Conservation (phyloP, 2,329 filamentous ascomycete species). For the Calonectria pteridis region DNA sequence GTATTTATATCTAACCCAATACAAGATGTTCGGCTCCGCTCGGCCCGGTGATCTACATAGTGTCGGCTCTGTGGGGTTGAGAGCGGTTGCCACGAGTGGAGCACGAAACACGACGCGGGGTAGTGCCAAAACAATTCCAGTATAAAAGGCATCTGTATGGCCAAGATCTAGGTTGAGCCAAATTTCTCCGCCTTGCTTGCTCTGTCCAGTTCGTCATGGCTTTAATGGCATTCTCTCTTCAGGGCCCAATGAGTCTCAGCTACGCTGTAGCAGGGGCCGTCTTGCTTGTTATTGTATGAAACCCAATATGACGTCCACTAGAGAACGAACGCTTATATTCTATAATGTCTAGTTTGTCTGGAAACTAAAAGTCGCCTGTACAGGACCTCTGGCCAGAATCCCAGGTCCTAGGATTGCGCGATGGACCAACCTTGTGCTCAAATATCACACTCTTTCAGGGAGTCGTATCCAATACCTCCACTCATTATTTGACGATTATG, state of each 20-base stretch:
- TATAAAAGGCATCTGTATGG: background rate
- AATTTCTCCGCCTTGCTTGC: background rate
- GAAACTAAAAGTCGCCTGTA: background rate
- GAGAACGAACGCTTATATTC: background rate
- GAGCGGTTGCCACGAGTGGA: background rate
- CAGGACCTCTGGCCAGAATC: background rate
- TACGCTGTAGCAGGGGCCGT: background rate
- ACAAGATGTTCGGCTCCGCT: background rate
- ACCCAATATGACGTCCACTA: background rate
- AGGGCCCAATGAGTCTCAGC: background rate
- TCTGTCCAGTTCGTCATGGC: background rate
- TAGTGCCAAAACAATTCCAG: background rate
- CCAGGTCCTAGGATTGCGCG: background rate
- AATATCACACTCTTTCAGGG: slow-evolving; percentile 4
- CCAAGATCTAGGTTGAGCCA: background rate
- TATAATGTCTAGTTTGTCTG: background rate
- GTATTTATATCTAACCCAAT: background rate
- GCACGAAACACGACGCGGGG: background rate
- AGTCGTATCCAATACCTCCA: background rate
- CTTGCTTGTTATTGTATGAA: background rate
- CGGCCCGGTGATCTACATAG: background rate
- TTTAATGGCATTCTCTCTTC: background rate
- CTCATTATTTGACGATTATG: background rate
- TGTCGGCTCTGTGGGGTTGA: background rate
- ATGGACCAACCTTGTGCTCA: slow-evolving; percentile 8